Evolutionary conservation across 306 rosid genomes (phyloP), one percentile per base, ranked within the genome.

Genomic region (Inga leiocalycina): DNA sequence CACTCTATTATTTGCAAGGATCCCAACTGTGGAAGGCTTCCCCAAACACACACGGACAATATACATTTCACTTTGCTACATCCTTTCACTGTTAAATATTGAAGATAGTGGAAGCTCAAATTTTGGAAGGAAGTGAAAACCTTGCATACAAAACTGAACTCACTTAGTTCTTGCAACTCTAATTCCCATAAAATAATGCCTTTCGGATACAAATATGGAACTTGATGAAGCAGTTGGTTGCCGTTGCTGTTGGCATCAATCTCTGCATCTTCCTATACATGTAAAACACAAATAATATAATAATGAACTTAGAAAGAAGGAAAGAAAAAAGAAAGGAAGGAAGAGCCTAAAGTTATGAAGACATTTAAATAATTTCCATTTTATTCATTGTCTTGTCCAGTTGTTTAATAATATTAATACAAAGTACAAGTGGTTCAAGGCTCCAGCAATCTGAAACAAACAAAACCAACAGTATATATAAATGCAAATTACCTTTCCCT

Each of bases 101-200:
- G 27, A 59, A 57, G 80, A 76, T 57, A 2, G 1, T n/a, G 54
- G 22, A 37, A 30, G 39, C 70, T 22, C 6, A 57, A 1, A 7
- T 5, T 35, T 67, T 67, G 72, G 20, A 3, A 30, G 71, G 10
- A 14, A 61, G 68, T 61, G 37, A 61, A 2, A 27, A 37, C 35
- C 35, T 1, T 61, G 67, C 32, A 10, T 11, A 61, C 27, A 5
- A 7, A 24, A 61, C 32, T 24, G 0, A 61, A 1, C 30, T 27
- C 30, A 27, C 30, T 27, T 27, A 27, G 30, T 27, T 27, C 30
- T 27, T 27, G 30, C 30, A 27, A 27, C 1, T 1, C 30, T 27
- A 27, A 27, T 27, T 27, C 30, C 1, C 1, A 0, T 27, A 27
- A 27, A 27, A 0, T 0, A 6, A 1, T 1, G 0, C 0, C 27